A percentile compares a stretch with the other conserved stretches of the same genome.
These are phyloP conservation scores for Pseudogymnoascus sp. DNA, from an alignment of 2,329 filamentous ascomycete genomes.

Conservation along the genomic window DNA sequence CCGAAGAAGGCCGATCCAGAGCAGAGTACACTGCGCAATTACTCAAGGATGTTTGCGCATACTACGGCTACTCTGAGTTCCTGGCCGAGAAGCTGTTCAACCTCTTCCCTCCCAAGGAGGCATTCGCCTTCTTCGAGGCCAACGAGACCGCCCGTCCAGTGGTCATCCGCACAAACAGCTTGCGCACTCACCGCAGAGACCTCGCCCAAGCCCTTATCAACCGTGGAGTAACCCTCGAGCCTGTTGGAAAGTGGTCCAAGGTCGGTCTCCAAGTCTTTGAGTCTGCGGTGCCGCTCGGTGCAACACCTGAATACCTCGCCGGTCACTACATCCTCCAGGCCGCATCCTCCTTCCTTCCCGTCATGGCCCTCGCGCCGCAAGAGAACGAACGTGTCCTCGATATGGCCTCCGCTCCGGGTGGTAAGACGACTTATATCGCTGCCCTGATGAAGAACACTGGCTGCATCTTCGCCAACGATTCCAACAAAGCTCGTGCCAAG, in stretches of 20 bases:
- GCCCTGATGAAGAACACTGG: slow-evolving; percentile 97
- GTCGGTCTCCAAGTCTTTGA: slow-evolving; percentile 96
- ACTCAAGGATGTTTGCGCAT: slow-evolving; percentile 84
- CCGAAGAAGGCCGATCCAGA: slow-evolving; percentile 71
- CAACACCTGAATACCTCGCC: slow-evolving; percentile 93
- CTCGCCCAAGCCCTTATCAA: slow-evolving; percentile 92
- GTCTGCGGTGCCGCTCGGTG: slow-evolving; percentile 68
- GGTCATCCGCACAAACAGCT: slow-evolving; percentile 93
- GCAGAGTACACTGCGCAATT: slow-evolving; percentile 83
- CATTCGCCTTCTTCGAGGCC: slow-evolving; percentile 96
- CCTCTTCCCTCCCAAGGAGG: slow-evolving; percentile 86
- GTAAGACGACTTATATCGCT: slow-evolving; percentile 94
- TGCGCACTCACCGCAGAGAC: slow-evolving; percentile 67
- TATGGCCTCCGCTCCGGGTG: slow-evolving; percentile 88
- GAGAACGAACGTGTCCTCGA: slow-evolving; percentile 87
- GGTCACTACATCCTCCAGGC: slow-evolving; percentile 98
- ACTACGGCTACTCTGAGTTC: slow-evolving; percentile 93
- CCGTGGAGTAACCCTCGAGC: slow-evolving; percentile 89
- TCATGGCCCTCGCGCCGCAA: slow-evolving; percentile 94
- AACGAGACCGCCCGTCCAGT: slow-evolving; percentile 92
- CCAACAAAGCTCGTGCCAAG: slow-evolving; percentile 86
- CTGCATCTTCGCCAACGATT: slow-evolving; percentile 92
- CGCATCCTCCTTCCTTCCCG: slow-evolving; percentile 90
- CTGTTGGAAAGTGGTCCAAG: slow-evolving; percentile 97
- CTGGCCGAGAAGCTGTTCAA: slow-evolving; percentile 94